Base-by-base conservation (phyloP, 139 green algal species). In the Axilococcus clingmanii region DNA sequence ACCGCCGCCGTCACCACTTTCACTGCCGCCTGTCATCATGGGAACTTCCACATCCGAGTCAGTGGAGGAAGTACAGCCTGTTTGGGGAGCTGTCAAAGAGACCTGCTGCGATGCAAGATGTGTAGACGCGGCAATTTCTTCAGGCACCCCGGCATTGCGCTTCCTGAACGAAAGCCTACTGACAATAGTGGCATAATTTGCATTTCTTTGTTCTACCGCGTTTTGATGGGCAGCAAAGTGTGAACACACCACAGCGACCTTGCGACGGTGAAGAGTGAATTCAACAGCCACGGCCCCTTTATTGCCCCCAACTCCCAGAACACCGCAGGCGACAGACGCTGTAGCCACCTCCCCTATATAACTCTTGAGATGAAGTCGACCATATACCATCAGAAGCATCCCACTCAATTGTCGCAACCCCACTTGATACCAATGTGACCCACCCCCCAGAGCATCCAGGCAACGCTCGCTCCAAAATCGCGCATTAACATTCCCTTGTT, bases 141-240 rank as follows among this genome's bases (percentile, higher is more conserved):
- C n/a, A n/a, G n/a, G n/a, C n/a, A n/a, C n/a, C n/a, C n/a, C n/a
- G n/a, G n/a, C n/a, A n/a, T n/a, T n/a, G n/a, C n/a, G n/a, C n/a
- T 40, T 42, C 41, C 59, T 52, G 46, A 96, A 96, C 46, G 63
- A 68, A 42, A 96, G 71, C 25, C 54, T 41, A 17, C 66, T 61
- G 6, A 74, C 58, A 40, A 96, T 93, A 42, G 71, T 75, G 27
- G 48, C 43, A 32, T 93, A 96, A 56, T 97, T 79, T 8, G 69
- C 70, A 59, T 96, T 95, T 22, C 88, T 74, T 22, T 79, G 68
- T 16, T 85, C 74, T 40, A 94, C 76, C 7, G 78, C 69, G 15
- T 77, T 64, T 72, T 86, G 76, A 67, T 97, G 90, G 7, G 90
- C 90, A 1, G 86, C 81, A 75, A 97, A 89, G 71, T 97, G 90